Base-by-base conservation (phyloP, 1,284 basidiomycete species). In the Rhodotorula sp. region DNA sequence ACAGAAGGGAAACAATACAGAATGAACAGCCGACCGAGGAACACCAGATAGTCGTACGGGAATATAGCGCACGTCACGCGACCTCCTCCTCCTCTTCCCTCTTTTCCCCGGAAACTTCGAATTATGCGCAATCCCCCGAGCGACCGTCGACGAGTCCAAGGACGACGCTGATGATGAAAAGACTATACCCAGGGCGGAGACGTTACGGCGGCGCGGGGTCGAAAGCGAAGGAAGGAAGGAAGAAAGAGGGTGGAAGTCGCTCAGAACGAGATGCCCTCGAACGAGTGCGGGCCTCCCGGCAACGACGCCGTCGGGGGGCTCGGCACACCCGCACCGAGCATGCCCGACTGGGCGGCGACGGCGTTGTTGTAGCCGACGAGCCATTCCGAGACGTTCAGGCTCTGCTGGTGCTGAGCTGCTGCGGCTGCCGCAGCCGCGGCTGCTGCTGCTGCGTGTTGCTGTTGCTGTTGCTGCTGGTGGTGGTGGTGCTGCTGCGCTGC, bases 381-480 rank as follows among this genome's bases (percentile, higher is more conserved):
- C 54, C 54, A 55, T 26, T 55, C 54, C 26, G 54, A 55, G 14
- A 55, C 54, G 54, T 55, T 55, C n/a, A 55, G 54, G 12, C 55
- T 34, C 52, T 54, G 52, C 34, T 63, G 62, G n/a, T 54, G 61
- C 50, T 52, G 50, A 52, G 50, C 50, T 8, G 50, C 50, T n/a
- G 50, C 50, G 10, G 50, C 50, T 7, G 50, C 50, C 10, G 21
- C 50, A 10, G 50, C 50, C 18, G 50, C 23, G 10, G 50, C 50
- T 12, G 34, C 49, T 63, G 52, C 38, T 63, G 52, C 38, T 66
- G 64, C 38, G n/a, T 45, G 52, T 16, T 47, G 38, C 49, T 26
- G n/a, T 31, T 60, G 58, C 57, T 65, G 64, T 10, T 66, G 64
- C 60, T 61, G 59, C 18, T 59, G 56, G 34, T 66, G 64, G 21